These are phyloP conservation scores for Trichoderma sp. DNA, from an alignment of 2,329 filamentous ascomycete species.

Conservation along the genomic window DNA sequence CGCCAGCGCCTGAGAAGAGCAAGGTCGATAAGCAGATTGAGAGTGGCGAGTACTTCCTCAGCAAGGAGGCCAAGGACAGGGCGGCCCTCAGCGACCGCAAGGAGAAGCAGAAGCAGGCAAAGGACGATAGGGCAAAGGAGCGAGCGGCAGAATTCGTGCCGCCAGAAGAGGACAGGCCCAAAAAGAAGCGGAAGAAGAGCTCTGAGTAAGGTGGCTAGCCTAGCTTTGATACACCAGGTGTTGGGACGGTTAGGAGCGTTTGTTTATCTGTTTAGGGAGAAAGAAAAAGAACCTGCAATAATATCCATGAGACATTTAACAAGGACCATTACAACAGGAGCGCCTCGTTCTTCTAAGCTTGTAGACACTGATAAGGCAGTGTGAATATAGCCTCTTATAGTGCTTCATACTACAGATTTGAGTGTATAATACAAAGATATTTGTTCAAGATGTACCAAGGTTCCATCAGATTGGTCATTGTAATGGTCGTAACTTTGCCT, in stretches of 20 bases:
- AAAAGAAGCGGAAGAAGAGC: conserved; percentile 62
- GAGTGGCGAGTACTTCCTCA: conserved; percentile 93
- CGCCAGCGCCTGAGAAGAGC: conserved; percentile 95
- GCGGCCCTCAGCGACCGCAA: conserved; percentile 74
- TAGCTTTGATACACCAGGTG: conserved; percentile 4
- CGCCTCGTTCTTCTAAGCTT: background rate
- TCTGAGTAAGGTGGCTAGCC: conserved; percentile 28
- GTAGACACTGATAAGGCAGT: no score
- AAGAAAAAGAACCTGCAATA: background rate
- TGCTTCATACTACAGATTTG: background rate
- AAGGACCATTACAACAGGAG: background rate
- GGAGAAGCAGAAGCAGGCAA: conserved; percentile 82
- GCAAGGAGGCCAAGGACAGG: conserved; percentile 87
- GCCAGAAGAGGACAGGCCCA: conserved; percentile 70
- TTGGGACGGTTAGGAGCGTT: conserved; percentile 9
- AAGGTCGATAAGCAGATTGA: conserved; percentile 98
- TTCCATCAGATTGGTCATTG: background rate
- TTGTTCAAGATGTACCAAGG: background rate
- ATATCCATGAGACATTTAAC: background rate
- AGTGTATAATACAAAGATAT: background rate
- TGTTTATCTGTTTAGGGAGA: background rate
- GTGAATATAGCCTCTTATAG: background rate
- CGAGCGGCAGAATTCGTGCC: conserved; percentile 82
- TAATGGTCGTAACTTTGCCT: background rate
- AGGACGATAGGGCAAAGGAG: conserved; percentile 83